Conservation (phyloP, 1,139 yeast species). For the Pneumocystis murina region DNA sequence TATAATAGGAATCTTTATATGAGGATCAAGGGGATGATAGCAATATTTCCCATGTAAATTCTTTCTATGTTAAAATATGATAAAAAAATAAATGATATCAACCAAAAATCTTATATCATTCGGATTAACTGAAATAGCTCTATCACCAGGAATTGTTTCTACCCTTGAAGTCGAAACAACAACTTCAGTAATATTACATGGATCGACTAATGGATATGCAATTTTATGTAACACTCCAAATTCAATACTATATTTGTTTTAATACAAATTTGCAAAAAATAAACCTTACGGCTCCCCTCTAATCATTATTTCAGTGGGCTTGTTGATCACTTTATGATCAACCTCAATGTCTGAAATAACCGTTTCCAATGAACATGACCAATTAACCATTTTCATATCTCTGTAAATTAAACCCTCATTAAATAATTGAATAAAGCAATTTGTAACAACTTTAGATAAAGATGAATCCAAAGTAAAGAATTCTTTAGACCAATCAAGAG, state of each 20-base stretch:
- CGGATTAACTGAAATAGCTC: conserved; percentile 12
- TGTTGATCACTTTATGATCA: not conserved
- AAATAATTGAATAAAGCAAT: conserved; percentile 9
- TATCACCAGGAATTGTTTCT: conserved; percentile 12
- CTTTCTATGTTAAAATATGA: not conserved
- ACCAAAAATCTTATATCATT: not conserved
- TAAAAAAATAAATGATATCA: not conserved
- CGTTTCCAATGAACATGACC: conserved; percentile 10
- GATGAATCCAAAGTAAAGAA: conserved; percentile 11
- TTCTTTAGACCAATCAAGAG: conserved; percentile 10
- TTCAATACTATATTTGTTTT: conserved; percentile 3
- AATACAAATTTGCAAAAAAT: not conserved
- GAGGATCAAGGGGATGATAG: conserved; percentile 8
- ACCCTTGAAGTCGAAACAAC: conserved; percentile 11
- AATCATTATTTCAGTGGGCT: not conserved
- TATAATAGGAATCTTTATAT: conserved; percentile 5
- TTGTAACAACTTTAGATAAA: conserved; percentile 8
- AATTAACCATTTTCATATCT: conserved; percentile 12
- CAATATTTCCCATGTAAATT: conserved; percentile 5
- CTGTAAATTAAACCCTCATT: conserved; percentile 10
- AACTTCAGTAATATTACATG: not conserved
- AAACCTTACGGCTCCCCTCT: not conserved
- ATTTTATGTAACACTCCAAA: conserved; percentile 10
- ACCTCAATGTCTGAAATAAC: conserved; percentile 13
- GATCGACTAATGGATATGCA: conserved; percentile 5